A percentile compares a stretch with the other conserved stretches of the same genome.
phyloP scores from a whole-genome alignment of 768 basidiomycete species.

The Xanthoconium stramineum region DNA sequence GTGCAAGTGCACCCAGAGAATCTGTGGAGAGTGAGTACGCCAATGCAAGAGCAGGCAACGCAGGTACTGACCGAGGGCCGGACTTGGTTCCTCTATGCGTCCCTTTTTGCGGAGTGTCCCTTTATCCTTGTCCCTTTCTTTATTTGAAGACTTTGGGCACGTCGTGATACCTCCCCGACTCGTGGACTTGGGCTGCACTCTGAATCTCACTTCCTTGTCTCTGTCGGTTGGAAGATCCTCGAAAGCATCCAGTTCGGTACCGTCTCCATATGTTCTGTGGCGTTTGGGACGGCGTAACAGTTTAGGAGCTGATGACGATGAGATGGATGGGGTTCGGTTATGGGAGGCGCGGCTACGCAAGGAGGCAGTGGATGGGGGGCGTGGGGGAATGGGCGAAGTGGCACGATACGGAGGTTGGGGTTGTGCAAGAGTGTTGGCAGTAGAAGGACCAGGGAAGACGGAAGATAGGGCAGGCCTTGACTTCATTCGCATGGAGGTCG shows the following conservation, averaged over 20 bases:
- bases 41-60: background rate
- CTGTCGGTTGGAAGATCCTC: conserved; percentile 87
- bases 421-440: conserved; percentile 27
- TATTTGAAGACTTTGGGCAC: conserved; percentile 40
- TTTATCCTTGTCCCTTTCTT: conserved; percentile 43
- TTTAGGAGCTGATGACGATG: conserved; percentile 54
- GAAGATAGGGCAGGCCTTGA: conserved; percentile 72
- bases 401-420: conserved; percentile 43
- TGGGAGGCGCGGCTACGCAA: conserved; percentile 35
- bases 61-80: conserved; percentile 37
- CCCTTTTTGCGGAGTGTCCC: conserved; percentile 58
- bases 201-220: conserved; percentile 73
- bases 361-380: conserved; percentile 58
- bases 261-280: conserved; percentile 74
- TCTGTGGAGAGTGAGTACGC: conserved; percentile 11
- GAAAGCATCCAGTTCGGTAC: conserved; percentile 84
- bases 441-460: conserved; percentile 55
- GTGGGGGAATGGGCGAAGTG: conserved; percentile 55
- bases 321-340: conserved; percentile 30
- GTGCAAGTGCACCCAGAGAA: conserved; percentile 31
- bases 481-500: conserved; percentile 74
- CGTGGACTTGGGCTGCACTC: conserved; percentile 70
- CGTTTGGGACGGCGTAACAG: conserved; percentile 77
- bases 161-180: conserved; percentile 52
- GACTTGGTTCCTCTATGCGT: conserved; percentile 42